Percentiles rank a stretch among this genome's conserved stretches.
Conservation (phyloP, 2,329 filamentous ascomycete species). For the Aspergillus ruber region DNA sequence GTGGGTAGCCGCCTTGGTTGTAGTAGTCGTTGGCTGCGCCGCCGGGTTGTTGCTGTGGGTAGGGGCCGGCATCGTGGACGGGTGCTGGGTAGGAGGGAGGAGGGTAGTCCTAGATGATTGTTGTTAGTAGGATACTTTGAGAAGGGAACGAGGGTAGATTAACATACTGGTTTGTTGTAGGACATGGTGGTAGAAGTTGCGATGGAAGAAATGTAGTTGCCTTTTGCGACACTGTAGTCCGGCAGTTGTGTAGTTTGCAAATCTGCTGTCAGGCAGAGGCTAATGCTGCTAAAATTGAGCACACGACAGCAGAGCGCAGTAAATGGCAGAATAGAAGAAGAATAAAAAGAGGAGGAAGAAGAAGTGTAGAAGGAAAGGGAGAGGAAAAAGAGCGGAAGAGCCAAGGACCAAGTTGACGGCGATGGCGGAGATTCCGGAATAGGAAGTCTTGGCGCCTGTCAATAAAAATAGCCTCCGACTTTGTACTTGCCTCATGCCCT, state of each 20-base stretch:
- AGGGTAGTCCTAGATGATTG: conserved; percentile 20
- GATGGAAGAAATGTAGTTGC: background rate
- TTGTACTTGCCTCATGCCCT: too few species aligned
- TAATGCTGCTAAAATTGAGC: too few species aligned
- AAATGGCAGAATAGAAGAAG: background rate
- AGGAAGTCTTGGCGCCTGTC: background rate
- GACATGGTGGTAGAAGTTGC: conserved; percentile 20
- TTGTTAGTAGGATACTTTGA: conserved; percentile 1
- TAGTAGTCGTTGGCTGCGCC: conserved; percentile 31
- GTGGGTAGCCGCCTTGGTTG: conserved; percentile 19
- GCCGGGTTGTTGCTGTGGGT: conserved; percentile 15
- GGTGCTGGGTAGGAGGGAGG: conserved; percentile 34
- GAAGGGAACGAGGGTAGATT: background rate
- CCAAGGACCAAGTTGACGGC: background rate
- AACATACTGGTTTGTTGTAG: conserved; percentile 27
- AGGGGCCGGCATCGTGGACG: conserved; percentile 26
- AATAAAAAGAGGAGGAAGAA: too few species aligned
- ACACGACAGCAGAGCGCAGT: too few species aligned
- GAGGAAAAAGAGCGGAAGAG: background rate
- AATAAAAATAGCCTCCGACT: background rate
- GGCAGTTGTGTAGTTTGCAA: too few species aligned
- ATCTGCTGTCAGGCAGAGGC: too few species aligned
- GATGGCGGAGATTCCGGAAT: background rate
- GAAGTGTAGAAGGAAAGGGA: background rate
- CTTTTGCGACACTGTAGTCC: background rate